A percentile compares a stretch with the other conserved stretches of the same genome.
phyloP scores from a whole-genome alignment of 2,329 filamentous ascomycete species.

The Dichotomopilus funicola region DNA sequence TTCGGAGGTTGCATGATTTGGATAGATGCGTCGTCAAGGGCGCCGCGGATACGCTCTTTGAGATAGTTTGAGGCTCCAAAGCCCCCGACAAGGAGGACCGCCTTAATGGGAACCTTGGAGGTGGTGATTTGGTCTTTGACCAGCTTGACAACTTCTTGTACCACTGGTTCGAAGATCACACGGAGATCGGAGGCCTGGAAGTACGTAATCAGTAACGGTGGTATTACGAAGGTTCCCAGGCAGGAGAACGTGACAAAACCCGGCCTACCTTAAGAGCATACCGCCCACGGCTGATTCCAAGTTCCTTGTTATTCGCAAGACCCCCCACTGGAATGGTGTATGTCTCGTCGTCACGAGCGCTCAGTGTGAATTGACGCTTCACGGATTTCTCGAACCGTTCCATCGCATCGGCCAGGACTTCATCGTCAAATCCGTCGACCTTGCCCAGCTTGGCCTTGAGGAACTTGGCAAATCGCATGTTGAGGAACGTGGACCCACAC shows the following conservation, averaged over 20 bases:
- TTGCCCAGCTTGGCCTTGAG: conserved; percentile 38
- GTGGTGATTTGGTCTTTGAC: conserved; percentile 39
- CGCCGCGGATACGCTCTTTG: conserved; percentile 34
- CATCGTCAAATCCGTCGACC: conserved; percentile 38
- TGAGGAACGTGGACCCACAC: conserved; percentile 45
- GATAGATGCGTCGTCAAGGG: conserved; percentile 29
- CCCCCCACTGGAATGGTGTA: conserved; percentile 32
- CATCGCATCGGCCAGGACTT: conserved; percentile 34
- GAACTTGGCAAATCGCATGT: conserved; percentile 41
- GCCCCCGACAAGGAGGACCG: conserved; percentile 43
- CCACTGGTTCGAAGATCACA: conserved; percentile 39
- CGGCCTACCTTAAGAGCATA: conserved; percentile 28
- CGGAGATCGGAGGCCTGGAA: conserved; percentile 32
- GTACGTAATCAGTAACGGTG: not conserved
- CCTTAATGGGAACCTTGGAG: conserved; percentile 37
- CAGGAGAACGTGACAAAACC: not conserved
- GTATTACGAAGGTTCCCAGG: not conserved
- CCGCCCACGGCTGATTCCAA: conserved; percentile 33
- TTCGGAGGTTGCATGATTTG: conserved; percentile 43
- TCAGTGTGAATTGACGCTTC: not conserved
- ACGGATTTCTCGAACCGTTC: conserved; percentile 38
- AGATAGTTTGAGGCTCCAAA: conserved; percentile 43
- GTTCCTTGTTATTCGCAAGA: conserved; percentile 31
- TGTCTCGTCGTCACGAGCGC: conserved; percentile 1
- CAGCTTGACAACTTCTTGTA: conserved; percentile 37